Base-by-base conservation (phyloP, 257 asterid genomes). In the Ophiorrhiza pumila region DNA sequence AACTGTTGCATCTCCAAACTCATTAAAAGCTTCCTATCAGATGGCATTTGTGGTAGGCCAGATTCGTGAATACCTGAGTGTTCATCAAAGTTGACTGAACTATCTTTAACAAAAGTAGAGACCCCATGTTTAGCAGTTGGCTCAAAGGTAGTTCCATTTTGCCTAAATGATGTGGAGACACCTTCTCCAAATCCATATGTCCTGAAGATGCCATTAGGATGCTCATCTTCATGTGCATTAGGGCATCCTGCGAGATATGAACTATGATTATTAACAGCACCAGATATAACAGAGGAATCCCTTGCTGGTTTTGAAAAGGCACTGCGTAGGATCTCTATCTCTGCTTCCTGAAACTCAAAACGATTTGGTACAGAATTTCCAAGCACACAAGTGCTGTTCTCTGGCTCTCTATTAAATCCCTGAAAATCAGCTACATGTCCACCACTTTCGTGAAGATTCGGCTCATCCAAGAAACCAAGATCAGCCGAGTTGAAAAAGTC, bases 321-420 rank as follows among this genome's bases (percentile, higher is more conserved):
- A 61, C 85, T 82, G 63, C 84, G 79, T 47, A 92, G 66, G 66
- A 88, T 86, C 88, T 86, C 91, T 74, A 89, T 69, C 49, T 90
- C 89, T 68, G 89, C 88, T 78, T 90, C 98, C 74, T 81, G 83
- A 76, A 89, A 83, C 61, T 77, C 83, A 78, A 89, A 79, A 77
- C 74, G 82, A 71, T 90, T 87, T 20, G 88, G 61, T 27, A 80
- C 47, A 71, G 72, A 73, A 55, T 79, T 84, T 45, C 83, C 86
- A 74, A 80, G 85, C 79, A 80, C 67, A 77, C 77, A 78, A 69
- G 71, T 76, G 74, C 72, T 85, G 74, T 73, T 85, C 79, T 72
- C 83, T 65, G 83, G 76, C 76, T 80, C 81, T 77, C 78, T 83
- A 65, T 81, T 85, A 73, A 68, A 79, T 66, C 70, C 68, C 71